These are phyloP conservation scores for Cryphonectria carpinicola DNA, from an alignment of 2,329 filamentous ascomycete genomes.

Conservation along the genomic window DNA sequence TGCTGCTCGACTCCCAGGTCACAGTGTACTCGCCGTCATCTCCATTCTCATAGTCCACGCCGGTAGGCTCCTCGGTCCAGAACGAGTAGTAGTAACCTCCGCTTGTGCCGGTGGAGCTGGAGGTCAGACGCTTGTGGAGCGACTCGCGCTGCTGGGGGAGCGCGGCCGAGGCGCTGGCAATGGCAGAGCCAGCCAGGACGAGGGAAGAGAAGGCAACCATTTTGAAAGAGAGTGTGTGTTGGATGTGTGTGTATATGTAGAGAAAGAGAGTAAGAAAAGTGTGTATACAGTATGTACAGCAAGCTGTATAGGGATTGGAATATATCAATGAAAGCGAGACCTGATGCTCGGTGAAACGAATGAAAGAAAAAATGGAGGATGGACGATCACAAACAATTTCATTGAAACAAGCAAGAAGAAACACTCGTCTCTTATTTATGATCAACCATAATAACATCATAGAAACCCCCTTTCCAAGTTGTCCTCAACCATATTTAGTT, in stretches of 20 bases:
- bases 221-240: constrained; percentile 24
- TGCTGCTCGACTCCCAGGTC: constrained; percentile 49
- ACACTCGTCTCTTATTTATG: constrained; percentile 2
- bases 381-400: neutral
- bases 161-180: constrained; percentile 16
- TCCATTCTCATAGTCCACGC: constrained; percentile 59
- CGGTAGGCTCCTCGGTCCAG: constrained; percentile 58
- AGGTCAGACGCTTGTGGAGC: constrained; percentile 36
- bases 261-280: neutral
- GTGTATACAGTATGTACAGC: constrained; percentile 12
- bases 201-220: constrained; percentile 48
- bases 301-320: neutral
- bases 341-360: constrained; percentile 1
- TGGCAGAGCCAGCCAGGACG: constrained; percentile 37
- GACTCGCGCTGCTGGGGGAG: constrained; percentile 13
- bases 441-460: neutral
- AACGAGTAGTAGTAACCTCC: constrained; percentile 65
- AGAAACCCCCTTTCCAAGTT: neutral
- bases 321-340: constrained; percentile 1
- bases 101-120: constrained; percentile 53
- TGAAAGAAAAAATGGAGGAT: neutral
- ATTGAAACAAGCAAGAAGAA: neutral
- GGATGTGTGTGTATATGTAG: neutral
- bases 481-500: neutral
- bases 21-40: constrained; percentile 54